Conservation (phyloP, 805 yeast genomes). For the Maudiozyma saulgeensis region DNA sequence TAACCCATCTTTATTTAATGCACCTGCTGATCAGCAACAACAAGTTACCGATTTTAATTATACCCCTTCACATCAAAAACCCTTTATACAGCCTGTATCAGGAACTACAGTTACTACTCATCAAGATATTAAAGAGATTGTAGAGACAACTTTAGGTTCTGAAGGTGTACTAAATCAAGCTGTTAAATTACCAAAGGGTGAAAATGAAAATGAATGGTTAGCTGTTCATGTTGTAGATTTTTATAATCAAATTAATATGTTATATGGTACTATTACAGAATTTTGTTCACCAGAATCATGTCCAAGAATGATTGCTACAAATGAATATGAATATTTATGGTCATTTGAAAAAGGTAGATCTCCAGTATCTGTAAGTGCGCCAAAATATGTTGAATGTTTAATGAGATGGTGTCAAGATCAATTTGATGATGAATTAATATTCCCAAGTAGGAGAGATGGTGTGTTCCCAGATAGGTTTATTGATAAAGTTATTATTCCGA, state of each 20-base stretch:
- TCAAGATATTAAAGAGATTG: constrained; percentile 73
- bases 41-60: constrained; percentile 28
- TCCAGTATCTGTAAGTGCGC: constrained; percentile 86
- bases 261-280: constrained; percentile 90
- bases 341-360: constrained; percentile 63
- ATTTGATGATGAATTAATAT: constrained; percentile 80
- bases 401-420: constrained; percentile 95
- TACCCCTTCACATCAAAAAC: constrained; percentile 31
- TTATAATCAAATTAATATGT: constrained; percentile 91
- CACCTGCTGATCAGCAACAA: constrained; percentile 3
- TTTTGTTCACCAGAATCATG: constrained; percentile 93
- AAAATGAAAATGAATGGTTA: constrained; percentile 85
- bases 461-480: constrained; percentile 83
- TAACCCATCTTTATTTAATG: neutral
- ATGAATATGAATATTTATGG: constrained; percentile 95
- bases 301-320: constrained; percentile 96
- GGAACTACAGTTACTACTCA: constrained; percentile 44
- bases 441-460: constrained; percentile 86
- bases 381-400: constrained; percentile 85
- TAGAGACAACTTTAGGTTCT: constrained; percentile 91
- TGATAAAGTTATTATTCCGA: constrained; percentile 61
- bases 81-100: constrained; percentile 21
- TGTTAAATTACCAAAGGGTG: constrained; percentile 87
- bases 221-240: constrained; percentile 98
- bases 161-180: constrained; percentile 88